Evolutionary conservation across 2,329 filamentous ascomycete genomes (phyloP).

Genomic region (Lecanosticta acicola): DNA sequence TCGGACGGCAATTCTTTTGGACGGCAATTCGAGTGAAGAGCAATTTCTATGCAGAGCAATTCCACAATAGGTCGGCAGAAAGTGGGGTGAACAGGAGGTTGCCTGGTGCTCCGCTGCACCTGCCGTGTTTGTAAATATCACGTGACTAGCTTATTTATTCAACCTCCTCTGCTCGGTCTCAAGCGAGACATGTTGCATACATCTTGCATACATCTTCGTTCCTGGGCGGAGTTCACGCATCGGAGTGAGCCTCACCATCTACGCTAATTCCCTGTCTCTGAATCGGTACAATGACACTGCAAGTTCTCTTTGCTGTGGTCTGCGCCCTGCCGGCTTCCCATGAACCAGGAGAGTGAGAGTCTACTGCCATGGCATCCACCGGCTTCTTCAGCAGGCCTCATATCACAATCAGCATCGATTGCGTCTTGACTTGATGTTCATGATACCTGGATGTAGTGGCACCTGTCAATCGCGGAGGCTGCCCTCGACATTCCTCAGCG

Average conservation of each 20-base stretch:
- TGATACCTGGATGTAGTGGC: too few relatives aligned
- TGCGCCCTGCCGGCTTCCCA: background rate
- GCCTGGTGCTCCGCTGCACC: too few relatives aligned
- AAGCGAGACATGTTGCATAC: background rate
- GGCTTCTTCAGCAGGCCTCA: too few relatives aligned
- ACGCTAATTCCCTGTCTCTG: background rate
- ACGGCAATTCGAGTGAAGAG: background rate
- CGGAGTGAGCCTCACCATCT: too few relatives aligned
- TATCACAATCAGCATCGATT: too few relatives aligned
- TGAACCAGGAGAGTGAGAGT: background rate
- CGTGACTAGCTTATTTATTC: too few relatives aligned
- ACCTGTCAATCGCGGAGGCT: slow-evolving; percentile 7
- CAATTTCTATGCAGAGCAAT: too few relatives aligned
- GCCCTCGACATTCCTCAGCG: slow-evolving; percentile 20
- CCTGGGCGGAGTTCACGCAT: background rate
- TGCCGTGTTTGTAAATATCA: too few relatives aligned
- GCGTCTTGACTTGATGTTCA: background rate
- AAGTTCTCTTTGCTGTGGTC: too few relatives aligned
- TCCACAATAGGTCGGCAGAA: too few relatives aligned
- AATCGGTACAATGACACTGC: background rate
- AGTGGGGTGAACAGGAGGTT: too few relatives aligned
- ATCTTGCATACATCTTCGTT: background rate
- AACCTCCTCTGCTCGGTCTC: background rate
- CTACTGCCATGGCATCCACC: too few relatives aligned
- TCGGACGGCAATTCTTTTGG: background rate